Evolutionary conservation across 2,329 filamentous ascomycete species (phyloP).

Genomic region (Trichoderma pleuroti): DNA sequence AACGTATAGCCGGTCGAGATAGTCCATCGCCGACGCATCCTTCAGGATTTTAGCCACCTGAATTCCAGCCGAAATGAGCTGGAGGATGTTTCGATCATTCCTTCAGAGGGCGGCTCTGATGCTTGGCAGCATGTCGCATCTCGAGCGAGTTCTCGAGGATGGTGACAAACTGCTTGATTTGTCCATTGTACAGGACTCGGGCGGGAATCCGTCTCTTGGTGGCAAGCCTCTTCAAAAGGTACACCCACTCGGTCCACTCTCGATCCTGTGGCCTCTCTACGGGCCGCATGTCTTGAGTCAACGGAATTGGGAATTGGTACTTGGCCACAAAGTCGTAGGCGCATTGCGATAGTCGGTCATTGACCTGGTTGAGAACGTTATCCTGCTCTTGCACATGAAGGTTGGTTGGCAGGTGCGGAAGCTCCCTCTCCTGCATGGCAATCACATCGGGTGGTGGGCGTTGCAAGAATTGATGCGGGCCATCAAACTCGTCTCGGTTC

Average conservation of each 20-base stretch:
- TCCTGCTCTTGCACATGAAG: constrained; percentile 82
- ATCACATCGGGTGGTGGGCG: constrained; percentile 67
- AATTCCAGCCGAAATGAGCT: constrained; percentile 81
- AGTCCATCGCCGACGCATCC: constrained; percentile 79
- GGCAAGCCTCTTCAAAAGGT: constrained; percentile 77
- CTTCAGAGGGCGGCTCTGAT: constrained; percentile 78
- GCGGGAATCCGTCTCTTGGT: constrained; percentile 84
- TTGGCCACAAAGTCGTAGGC: constrained; percentile 88
- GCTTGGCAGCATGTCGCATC: constrained; percentile 80
- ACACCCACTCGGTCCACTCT: constrained; percentile 92
- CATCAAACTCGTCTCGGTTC: constrained; percentile 86
- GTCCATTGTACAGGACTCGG: constrained; percentile 78
- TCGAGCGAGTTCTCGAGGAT: constrained; percentile 84
- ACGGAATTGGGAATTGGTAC: constrained; percentile 84
- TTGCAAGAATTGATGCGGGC: constrained; percentile 77
- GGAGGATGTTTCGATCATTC: constrained; percentile 87
- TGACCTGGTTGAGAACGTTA: constrained; percentile 73
- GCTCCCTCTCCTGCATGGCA: constrained; percentile 72
- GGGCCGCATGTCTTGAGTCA: constrained; percentile 77
- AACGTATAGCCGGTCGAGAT: constrained; percentile 76
- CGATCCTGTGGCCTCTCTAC: constrained; percentile 71
- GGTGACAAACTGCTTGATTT: constrained; percentile 88
- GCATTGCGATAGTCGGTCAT: constrained; percentile 79
- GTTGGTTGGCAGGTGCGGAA: constrained; percentile 79
- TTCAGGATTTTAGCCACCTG: constrained; percentile 86